Conservation (phyloP, 176 grass and related monocot genomes). For the Zea luxurians region DNA sequence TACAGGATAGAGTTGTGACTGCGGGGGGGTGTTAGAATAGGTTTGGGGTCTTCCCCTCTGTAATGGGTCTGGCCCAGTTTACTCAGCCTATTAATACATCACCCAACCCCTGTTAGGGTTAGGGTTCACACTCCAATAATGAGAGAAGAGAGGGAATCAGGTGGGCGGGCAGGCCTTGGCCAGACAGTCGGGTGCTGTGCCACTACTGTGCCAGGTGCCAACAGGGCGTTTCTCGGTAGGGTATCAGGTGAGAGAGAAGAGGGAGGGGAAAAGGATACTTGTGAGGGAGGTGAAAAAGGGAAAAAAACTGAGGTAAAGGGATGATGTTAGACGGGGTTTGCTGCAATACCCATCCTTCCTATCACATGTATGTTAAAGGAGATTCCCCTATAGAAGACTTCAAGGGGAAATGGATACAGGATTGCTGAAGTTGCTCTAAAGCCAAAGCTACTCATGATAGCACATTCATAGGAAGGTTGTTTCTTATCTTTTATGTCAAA, state of each 20-base stretch:
- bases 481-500: constrained; percentile 3
- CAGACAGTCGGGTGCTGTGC: not conserved
- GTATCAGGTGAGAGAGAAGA: not conserved
- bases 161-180: not conserved
- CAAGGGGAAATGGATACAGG: not conserved
- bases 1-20: too few relatives aligned
- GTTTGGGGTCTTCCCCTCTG: too few relatives aligned
- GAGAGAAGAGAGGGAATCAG: not conserved
- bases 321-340: not conserved
- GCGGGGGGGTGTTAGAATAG: too few relatives aligned
- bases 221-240: not conserved
- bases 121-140: too few relatives aligned
- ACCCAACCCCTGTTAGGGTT: too few relatives aligned
- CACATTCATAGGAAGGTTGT: constrained; percentile 7
- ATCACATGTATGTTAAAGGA: not conserved
- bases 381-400: not conserved
- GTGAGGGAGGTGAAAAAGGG: not conserved
- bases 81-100: too few relatives aligned
- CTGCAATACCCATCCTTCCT: not conserved
- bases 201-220: not conserved
- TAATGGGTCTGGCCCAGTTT: too few relatives aligned
- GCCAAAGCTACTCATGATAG: constrained; percentile 3
- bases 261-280: not conserved
- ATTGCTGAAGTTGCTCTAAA: not conserved
- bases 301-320: not conserved